These are phyloP conservation scores for Cryphonectria japonica DNA, from an alignment of 2,329 filamentous ascomycete genomes.

Conservation along the genomic window DNA sequence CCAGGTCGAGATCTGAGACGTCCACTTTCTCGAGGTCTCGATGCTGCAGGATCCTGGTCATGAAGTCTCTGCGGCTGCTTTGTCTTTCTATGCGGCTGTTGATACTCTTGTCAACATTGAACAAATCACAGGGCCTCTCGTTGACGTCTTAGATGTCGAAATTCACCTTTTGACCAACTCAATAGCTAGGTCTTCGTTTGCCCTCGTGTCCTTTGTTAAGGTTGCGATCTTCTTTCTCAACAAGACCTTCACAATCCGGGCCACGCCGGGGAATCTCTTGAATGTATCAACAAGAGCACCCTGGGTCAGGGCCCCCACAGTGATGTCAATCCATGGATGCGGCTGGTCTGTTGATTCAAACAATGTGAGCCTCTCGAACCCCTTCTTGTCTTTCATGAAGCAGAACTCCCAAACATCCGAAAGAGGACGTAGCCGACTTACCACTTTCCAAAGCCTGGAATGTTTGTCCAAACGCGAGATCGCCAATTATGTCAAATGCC, in stretches of 20 bases:
- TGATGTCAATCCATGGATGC: conserved; percentile 37
- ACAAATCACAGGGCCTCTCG: no score
- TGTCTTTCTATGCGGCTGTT: not conserved
- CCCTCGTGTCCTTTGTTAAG: conserved; percentile 8
- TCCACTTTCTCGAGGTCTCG: conserved; percentile 28
- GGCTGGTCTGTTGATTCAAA: conserved; percentile 28
- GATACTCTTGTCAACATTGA: not conserved
- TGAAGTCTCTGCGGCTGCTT: conserved; percentile 32
- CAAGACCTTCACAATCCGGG: conserved; percentile 15
- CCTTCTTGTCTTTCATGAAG: no score
- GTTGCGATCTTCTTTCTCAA: conserved; percentile 5
- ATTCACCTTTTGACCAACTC: conserved; percentile 3
- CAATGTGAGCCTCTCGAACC: no score
- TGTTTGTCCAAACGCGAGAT: conserved; percentile 48
- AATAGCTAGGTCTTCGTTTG: conserved; percentile 12
- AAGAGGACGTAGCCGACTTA: conserved; percentile 8
- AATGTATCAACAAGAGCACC: conserved; percentile 33
- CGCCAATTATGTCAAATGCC: conserved; percentile 45
- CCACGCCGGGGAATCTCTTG: conserved; percentile 28
- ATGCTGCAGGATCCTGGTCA: conserved; percentile 31
- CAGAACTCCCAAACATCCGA: no score
- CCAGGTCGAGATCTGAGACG: conserved; percentile 34
- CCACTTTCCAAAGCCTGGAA: conserved; percentile 39
- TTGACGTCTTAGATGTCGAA: no score
- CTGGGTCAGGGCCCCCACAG: conserved; percentile 34